Evolutionary conservation across 352 stramenopile species (phyloP).

Genomic region (Pythium volutum): DNA sequence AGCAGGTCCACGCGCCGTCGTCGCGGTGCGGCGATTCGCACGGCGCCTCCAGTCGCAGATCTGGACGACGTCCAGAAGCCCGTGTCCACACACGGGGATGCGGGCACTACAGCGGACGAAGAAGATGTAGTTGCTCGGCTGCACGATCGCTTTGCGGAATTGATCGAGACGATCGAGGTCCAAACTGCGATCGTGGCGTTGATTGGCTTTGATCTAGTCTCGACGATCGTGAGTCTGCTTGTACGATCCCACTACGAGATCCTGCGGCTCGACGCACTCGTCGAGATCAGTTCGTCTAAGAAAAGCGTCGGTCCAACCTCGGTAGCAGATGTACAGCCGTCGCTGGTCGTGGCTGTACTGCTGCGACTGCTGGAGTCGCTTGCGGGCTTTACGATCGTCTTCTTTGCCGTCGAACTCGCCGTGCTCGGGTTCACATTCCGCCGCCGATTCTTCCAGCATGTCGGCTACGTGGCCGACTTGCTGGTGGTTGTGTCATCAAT

Average conservation of each 20-base stretch:
- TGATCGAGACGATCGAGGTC: conserved; percentile 54
- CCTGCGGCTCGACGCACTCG: conserved; percentile 1
- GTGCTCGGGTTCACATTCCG: conserved; percentile 45
- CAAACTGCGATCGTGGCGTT: conserved; percentile 52
- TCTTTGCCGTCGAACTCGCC: conserved; percentile 57
- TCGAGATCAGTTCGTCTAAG: not conserved
- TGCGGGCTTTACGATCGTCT: conserved; percentile 52
- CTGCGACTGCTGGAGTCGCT: conserved; percentile 52
- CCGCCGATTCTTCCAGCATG: conserved; percentile 45
- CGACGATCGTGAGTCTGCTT: conserved; percentile 37
- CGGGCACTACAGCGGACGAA: not conserved
- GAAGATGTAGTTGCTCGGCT: not conserved
- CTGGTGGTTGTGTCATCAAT: conserved; percentile 32
- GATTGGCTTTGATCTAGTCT: conserved; percentile 43
- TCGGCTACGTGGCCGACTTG: conserved; percentile 58
- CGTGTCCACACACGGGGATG: not conserved
- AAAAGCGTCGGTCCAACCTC: not conserved
- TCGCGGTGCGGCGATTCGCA: conserved; percentile 9
- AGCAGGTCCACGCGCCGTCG: not conserved
- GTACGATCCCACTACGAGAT: conserved; percentile 36
- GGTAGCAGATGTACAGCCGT: not conserved
- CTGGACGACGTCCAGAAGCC: not conserved
- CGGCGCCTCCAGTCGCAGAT: not conserved
- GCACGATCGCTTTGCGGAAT: conserved; percentile 1
- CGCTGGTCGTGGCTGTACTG: conserved; percentile 7